Base-by-base conservation (phyloP, 2,329 filamentous ascomycete species). In the Aspergillus versicolor region DNA sequence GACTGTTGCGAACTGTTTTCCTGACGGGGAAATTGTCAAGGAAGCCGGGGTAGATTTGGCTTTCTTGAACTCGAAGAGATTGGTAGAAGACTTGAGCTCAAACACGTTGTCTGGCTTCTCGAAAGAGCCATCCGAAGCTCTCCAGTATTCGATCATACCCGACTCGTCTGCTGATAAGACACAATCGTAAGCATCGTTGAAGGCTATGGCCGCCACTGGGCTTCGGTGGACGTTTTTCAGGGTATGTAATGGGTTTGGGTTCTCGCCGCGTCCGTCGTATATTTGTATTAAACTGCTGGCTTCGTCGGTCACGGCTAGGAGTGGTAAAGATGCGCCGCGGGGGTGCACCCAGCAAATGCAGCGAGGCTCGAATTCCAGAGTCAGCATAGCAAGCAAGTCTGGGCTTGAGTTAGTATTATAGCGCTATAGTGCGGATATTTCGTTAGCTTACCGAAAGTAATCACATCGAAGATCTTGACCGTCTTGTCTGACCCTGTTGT, bases 71-170 rank as follows among this genome's bases (percentile, higher is more conserved):
- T 96, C 93, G 69, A 97, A 99, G 1, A 99, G 81, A 67, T 90
- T 94, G 3, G 94, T 99, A 1, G 90, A 88, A 70, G 91, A 96
- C 77, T 99, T 99, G 77, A 92, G 90, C 64, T 91, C 84, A 71
- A 96, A 99, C 17, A 99, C 92, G 52, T 86, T 91, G 64, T 92
- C 88, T 0, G 94, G 94, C 74, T 97, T 97, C 68, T 96, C 91
- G 72, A 91, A 97, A 40, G 80, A 86, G 2, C 85, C 87, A 61
- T 84, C 84, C 13, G 70, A 65, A 0, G 94, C 92, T 57, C 85
- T 84, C 94, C 94, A 99, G 76, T 99, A 99, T 74, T 99, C 94
- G 9, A 99, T 72, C 93, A 97, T 97, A 22, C 94, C 93, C 53
- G 85, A 85, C 64, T 93, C 87, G 64, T 99, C 95, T 0, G 88